Base-by-base conservation (phyloP, 805 yeast genomes). In the Nakazawaea ishiwadae region DNA sequence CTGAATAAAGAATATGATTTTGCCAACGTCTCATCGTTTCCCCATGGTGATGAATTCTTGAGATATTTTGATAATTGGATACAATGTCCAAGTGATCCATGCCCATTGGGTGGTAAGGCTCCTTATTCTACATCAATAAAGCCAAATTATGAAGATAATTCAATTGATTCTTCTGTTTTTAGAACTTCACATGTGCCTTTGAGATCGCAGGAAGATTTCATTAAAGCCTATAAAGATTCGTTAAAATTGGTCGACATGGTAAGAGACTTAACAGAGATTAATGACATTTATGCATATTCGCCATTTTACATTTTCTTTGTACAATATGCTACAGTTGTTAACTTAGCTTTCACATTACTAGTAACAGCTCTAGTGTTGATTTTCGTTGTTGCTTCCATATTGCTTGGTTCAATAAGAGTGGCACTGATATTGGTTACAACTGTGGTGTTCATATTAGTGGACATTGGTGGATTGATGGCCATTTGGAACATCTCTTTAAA, bases 61-160 rank as follows among this genome's bases (percentile, higher is more conserved):
- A 67, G 66, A 34, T 87, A 70, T 51, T 82, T 89, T 55, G 60
- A 75, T 17, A 76, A 83, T 31, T 91, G 99, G 99, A 85, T 91
- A 19, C 69, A 77, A 30, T 64, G 87, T 1, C 79, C 79, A 2
- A 84, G 95, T 44, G 93, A 85, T 52, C 87, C 91, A 2, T 91
- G 99, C 59, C 96, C 98, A 1, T 65, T 91, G 20, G 98, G 96
- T 3, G 99, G 99, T 2, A 84, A 85, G 54, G 97, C 97, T 0
- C 96, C 97, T 0, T 91, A 91, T 56, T 71, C 84, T 1, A 61
- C 68, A 4, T 68, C 89, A 1, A 64, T 87, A 9, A 62, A 71
- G 1, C 62, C 69, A 20, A 68, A 69, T 43, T 62, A 62, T 23
- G 62, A 64, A 1, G 50, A 59, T 0, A 59, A 58, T 1, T 47